Conservation (phyloP, 441 rosid species). For the Oxalis stricta region DNA sequence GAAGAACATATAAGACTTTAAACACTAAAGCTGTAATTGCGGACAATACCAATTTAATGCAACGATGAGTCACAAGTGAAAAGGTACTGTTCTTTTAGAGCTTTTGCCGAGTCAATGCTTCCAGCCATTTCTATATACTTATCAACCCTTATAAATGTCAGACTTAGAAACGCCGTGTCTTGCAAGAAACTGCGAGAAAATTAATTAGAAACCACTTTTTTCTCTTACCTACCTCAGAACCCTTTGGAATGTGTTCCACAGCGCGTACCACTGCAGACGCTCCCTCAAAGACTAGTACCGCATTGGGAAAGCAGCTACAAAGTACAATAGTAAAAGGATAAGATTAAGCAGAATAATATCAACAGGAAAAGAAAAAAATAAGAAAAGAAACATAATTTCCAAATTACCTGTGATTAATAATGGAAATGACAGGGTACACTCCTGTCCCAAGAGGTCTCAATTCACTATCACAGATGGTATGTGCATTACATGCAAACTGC, state of each 20-base stretch:
- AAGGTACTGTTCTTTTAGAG: conserved; percentile 81
- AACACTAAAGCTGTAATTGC: background rate
- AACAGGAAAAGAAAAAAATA: conserved; percentile 5
- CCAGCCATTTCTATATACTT: conserved; percentile 93
- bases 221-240: conserved; percentile 46
- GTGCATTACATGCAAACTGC: conserved; percentile 98
- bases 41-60: conserved; percentile 52
- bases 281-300: conserved; percentile 76
- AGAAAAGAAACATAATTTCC: background rate
- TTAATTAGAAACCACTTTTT: background rate
- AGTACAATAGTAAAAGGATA: too few species aligned
- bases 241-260: conserved; percentile 45
- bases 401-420: conserved; percentile 82
- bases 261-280: conserved; percentile 69
- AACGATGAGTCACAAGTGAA: conserved; percentile 62
- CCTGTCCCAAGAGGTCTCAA: conserved; percentile 93
- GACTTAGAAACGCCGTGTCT: background rate
- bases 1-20: background rate
- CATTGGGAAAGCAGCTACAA: conserved; percentile 88
- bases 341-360: conserved; percentile 10
- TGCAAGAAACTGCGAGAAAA: too few species aligned
- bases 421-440: conserved; percentile 73
- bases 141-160: conserved; percentile 37
- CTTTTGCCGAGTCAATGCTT: conserved; percentile 82
- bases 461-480: conserved; percentile 86